Conservation (phyloP, 495 filamentous ascomycete genomes). For the Pyrenula aspistea region DNA sequence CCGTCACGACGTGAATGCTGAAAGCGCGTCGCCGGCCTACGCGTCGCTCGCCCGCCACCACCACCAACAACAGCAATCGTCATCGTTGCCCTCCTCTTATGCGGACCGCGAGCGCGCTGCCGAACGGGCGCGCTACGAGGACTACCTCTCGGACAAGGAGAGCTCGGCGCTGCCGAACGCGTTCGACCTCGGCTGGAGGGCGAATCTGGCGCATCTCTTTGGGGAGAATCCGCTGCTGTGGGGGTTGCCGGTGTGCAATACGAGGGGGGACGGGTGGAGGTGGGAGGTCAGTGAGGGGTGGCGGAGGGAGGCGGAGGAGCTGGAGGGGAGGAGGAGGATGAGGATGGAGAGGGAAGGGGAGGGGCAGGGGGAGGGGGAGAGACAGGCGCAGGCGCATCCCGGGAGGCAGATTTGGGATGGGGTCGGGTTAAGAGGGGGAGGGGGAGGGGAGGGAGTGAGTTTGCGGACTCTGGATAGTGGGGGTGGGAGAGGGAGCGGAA, state of each 20-base stretch:
- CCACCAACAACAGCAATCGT: too few relatives aligned
- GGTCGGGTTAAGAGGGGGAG: not conserved
- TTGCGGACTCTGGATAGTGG: slow-evolving; percentile 33
- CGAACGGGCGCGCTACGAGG: slow-evolving; percentile 63
- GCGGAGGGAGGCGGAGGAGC: slow-evolving; percentile 10
- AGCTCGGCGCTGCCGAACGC: slow-evolving; percentile 78
- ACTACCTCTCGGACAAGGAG: slow-evolving; percentile 81
- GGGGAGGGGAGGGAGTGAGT: slow-evolving; percentile 33
- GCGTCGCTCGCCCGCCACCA: not conserved
- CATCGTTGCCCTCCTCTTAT: slow-evolving; percentile 46
- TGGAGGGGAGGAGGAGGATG: slow-evolving; percentile 42
- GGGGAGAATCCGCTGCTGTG: slow-evolving; percentile 59
- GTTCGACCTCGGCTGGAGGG: slow-evolving; percentile 74
- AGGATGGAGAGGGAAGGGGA: slow-evolving; percentile 39
- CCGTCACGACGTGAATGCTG: slow-evolving; percentile 1
- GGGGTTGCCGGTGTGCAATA: slow-evolving; percentile 71
- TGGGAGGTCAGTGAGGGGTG: slow-evolving; percentile 74
- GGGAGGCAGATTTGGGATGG: not conserved
- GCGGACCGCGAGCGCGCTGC: slow-evolving; percentile 61
- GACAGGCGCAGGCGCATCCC: not conserved
- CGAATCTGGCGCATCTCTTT: slow-evolving; percentile 76
- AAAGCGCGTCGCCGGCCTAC: slow-evolving; percentile 18
- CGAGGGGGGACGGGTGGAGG: slow-evolving; percentile 83
- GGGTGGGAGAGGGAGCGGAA: slow-evolving; percentile 13
- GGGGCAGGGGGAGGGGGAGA: slow-evolving; percentile 4